Evolutionary conservation across 2,329 filamentous ascomycete species (phyloP).

Genomic region (Penicillium sp.): DNA sequence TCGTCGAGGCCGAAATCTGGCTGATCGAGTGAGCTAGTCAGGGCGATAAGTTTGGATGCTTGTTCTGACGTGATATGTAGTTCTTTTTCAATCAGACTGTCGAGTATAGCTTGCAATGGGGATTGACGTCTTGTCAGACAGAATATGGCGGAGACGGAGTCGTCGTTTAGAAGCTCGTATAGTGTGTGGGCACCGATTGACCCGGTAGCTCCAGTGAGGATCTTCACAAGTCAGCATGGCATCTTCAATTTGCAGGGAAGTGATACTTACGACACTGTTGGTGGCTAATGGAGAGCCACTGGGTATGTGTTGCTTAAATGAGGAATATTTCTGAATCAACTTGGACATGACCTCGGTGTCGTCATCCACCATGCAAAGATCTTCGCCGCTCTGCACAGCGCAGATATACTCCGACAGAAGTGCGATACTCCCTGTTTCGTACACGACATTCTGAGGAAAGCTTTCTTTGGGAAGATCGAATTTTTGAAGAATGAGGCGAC

Average conservation of each 20-base stretch:
- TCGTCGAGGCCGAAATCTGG: constrained; percentile 43
- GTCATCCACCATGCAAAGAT: constrained; percentile 10
- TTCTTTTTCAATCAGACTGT: constrained; percentile 21
- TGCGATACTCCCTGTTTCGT: constrained; percentile 42
- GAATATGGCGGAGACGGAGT: constrained; percentile 36
- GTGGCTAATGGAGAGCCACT: constrained; percentile 17
- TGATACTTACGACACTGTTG: constrained; percentile 25
- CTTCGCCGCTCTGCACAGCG: constrained; percentile 28
- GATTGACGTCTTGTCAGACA: constrained; percentile 37
- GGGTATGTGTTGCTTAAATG: constrained; percentile 36
- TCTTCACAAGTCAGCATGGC: constrained; percentile 10
- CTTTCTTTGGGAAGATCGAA: constrained; percentile 36
- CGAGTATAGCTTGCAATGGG: constrained; percentile 23
- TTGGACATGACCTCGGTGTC: constrained; percentile 39
- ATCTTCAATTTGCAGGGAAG: not conserved
- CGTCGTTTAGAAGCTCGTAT: constrained; percentile 38
- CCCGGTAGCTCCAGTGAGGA: constrained; percentile 48
- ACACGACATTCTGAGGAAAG: constrained; percentile 42
- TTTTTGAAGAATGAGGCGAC: constrained; percentile 42
- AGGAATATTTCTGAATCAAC: constrained; percentile 50
- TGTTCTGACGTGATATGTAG: constrained; percentile 25
- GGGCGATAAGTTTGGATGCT: constrained; percentile 40
- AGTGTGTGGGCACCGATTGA: constrained; percentile 46
- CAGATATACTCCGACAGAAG: constrained; percentile 38
- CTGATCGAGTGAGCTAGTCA: constrained; percentile 43